A percentile compares a stretch with the other conserved stretches of the same genome.
phyloP scores from a whole-genome alignment of 1,139 yeast species.

The Sugiyamaella pinicola region DNA sequence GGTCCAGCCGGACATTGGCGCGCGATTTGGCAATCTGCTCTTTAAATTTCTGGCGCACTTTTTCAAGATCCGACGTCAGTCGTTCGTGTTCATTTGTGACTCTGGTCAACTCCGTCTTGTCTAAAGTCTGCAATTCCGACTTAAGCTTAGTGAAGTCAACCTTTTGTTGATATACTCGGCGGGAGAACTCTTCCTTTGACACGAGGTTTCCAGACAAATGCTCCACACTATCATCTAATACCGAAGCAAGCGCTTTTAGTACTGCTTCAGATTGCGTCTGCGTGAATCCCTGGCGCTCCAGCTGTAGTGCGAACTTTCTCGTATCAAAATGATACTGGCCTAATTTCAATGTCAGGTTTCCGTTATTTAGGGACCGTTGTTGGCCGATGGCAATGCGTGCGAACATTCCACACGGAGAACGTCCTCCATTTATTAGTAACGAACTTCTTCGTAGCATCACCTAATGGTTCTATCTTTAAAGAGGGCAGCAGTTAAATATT shows the following conservation, averaged over 20 bases:
- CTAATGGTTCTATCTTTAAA: too few species aligned
- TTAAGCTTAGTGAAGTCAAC: slow-evolving; percentile 94
- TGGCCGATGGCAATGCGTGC: background rate
- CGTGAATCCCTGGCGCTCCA: slow-evolving; percentile 71
- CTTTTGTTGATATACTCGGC: slow-evolving; percentile 90
- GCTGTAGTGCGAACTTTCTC: slow-evolving; percentile 67
- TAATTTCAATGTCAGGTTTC: slow-evolving; percentile 22
- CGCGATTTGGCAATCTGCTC: slow-evolving; percentile 91
- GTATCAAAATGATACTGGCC: slow-evolving; percentile 64
- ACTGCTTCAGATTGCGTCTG: slow-evolving; percentile 80
- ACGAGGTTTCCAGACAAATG: slow-evolving; percentile 77
- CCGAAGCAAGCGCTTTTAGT: slow-evolving; percentile 69
- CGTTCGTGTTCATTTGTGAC: slow-evolving; percentile 88
- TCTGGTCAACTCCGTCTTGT: slow-evolving; percentile 79
- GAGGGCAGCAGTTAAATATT: too few species aligned
- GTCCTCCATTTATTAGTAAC: background rate
- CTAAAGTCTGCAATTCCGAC: slow-evolving; percentile 87
- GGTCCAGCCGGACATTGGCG: slow-evolving; percentile 86
- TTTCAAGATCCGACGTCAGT: slow-evolving; percentile 80
- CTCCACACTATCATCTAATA: slow-evolving; percentile 79
- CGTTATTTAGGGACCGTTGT: slow-evolving; percentile 6
- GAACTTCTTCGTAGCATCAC: slow-evolving; percentile 3
- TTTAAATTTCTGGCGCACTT: slow-evolving; percentile 76
- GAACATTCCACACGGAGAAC: background rate
- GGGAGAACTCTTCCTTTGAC: slow-evolving; percentile 75